Evolutionary conservation across 257 asterid species (phyloP), one percentile per base, ranked within the genome.

Genomic region (Haberlea rhodopensis): DNA sequence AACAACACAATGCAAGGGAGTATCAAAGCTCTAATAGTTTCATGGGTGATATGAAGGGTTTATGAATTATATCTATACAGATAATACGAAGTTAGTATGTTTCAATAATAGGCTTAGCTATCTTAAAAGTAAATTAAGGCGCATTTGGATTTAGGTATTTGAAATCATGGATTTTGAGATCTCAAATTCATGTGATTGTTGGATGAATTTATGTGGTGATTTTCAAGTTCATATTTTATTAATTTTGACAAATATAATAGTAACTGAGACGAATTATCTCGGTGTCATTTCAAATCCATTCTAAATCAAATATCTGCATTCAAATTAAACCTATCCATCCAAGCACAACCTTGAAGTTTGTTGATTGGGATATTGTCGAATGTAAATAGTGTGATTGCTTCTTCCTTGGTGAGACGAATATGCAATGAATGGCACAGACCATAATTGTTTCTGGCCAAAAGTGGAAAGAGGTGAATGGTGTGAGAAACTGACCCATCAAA

Each of bases 331-430:
- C n/a, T n/a, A 53, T 18, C 68, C 15, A 29, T 43, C 45, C 53
- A 57, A 53, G 64, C 66, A 54, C 37, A 46, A 45, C 6, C 45
- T 15, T 46, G 28, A 21, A 18, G 21, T 67, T 57, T 34, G 57
- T 69, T 53, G 51, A 11, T 27, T 18, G 22, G 53, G 21, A 23
- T 25, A 37, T 25, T 28, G 6, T 65, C 51, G 55, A 24, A 49
- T 63, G 10, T 6, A 53, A 37, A 68, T 24, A 8, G 45, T 15
- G 24, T 62, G 28, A 8, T 28, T 62, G 55, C 49, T 22, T 51
- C 22, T 69, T 69, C 53, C 46, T 62, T 19, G 23, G 60, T 29
- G 37, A 49, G 61, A 53, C 46, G 57, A 62, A 40, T 53, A 19
- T 53, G 40, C 56, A 28, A 43, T 27, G 46, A 11, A 40, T 40